These are phyloP conservation scores for Ceratocystis harringtonii DNA, from an alignment of 2,329 filamentous ascomycete genomes.

Conservation along the genomic window DNA sequence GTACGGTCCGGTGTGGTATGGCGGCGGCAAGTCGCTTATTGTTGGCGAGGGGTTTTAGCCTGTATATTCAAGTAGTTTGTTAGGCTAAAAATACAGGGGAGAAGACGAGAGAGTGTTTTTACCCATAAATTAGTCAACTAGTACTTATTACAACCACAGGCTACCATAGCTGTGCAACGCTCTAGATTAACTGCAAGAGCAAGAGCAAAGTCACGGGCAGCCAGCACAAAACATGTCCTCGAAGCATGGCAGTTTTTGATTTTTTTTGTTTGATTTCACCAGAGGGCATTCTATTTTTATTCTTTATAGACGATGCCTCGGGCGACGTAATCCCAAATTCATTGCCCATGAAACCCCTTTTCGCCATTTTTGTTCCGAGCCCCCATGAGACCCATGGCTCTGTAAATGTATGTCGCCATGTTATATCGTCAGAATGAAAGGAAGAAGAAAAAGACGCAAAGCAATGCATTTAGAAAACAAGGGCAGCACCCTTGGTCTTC, in stretches of 20 bases:
- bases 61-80: neutral
- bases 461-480: conserved; percentile 80
- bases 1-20: conserved; percentile 73
- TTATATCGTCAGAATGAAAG: conserved; percentile 33
- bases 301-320: conserved; percentile 33
- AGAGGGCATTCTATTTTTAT: conserved; percentile 25
- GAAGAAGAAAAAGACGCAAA: conserved; percentile 27
- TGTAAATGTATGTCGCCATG: conserved; percentile 15
- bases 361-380: conserved; percentile 27
- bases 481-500: conserved; percentile 99
- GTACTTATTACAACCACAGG: neutral
- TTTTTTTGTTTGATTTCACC: conserved; percentile 19
- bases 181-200: neutral
- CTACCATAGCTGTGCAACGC: neutral
- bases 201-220: neutral
- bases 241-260: conserved; percentile 7
- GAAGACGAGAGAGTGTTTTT: neutral
- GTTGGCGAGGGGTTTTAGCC: conserved; percentile 44
- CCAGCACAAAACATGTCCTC: neutral
- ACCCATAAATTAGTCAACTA: neutral
- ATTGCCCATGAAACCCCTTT: conserved; percentile 31
- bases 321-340: conserved; percentile 20
- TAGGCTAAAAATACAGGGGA: neutral
- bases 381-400: conserved; percentile 10
- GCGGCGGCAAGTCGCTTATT: conserved; percentile 56